phyloP scores from a whole-genome alignment of 495 filamentous ascomycete genomes.

The Penicillium roqueforti region DNA sequence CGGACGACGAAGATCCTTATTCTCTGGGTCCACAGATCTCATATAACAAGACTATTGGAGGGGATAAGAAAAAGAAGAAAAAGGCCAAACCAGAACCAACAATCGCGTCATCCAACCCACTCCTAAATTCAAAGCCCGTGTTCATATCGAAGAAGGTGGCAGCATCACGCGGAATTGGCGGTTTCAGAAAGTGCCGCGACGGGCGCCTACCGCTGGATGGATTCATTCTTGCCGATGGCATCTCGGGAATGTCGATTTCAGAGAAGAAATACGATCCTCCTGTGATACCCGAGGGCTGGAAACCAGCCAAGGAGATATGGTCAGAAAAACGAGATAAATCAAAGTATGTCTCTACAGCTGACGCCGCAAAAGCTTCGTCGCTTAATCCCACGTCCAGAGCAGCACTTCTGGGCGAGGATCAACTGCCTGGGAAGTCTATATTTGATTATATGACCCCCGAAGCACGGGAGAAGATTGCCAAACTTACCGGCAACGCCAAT shows the following conservation, averaged over 20 bases:
- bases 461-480: constrained; percentile 70
- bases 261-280: constrained; percentile 71
- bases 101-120: constrained; percentile 54
- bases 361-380: constrained; percentile 68
- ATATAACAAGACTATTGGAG: constrained; percentile 81
- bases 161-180: constrained; percentile 50
- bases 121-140: constrained; percentile 62
- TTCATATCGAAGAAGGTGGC: constrained; percentile 74
- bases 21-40: constrained; percentile 85
- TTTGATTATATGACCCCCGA: constrained; percentile 89
- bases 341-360: constrained; percentile 63
- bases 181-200: constrained; percentile 79
- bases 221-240: constrained; percentile 68
- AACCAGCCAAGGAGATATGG: constrained; percentile 53
- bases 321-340: constrained; percentile 29
- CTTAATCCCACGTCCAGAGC: constrained; percentile 79
- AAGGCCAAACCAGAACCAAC: constrained; percentile 39
- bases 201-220: constrained; percentile 81
- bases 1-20: constrained; percentile 97
- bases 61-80: constrained; percentile 81
- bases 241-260: constrained; percentile 49
- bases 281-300: constrained; percentile 72
- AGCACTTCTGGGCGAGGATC: constrained; percentile 73
- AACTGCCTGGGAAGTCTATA: constrained; percentile 86
- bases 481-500: constrained; percentile 68